Evolutionary conservation across 2,329 filamentous ascomycete species (phyloP), one percentile per base, ranked within the genome.

Genomic region (Pseudocercospora ulei): DNA sequence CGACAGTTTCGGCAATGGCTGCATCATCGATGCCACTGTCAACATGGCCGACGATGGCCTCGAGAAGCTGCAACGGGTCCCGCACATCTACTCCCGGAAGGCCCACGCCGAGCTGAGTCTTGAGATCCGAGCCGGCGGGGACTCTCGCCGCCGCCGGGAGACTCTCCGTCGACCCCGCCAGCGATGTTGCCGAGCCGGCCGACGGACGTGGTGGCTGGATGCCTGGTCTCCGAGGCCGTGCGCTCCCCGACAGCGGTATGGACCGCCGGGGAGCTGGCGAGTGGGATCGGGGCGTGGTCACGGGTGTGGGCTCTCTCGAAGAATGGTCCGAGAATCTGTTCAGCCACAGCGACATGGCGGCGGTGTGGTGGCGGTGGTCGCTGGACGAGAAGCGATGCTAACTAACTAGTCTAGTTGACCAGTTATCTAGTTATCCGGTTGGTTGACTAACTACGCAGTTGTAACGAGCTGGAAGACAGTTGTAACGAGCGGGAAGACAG

Each of bases 121-220:
- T 80, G 49, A 84, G 64, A 19, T 69, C 69, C 5, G 77, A 78
- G 36, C 80, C 81, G 69, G 85, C 82, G 38, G 73, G 66, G 42
- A 73, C 69, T 44, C 76, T 73, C 18, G 74, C 69, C 3, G 72
- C 70, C n/a, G 73, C 68, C 13, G 84, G 71, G 14, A 94, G 69
- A 25, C 84, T 93, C 0, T 76, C 70, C 3, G 75, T 79, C 2
- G 88, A 94, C 38, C 84, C 80, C 61, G 75, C 83, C 4, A 82
- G 67, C 17, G 70, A 74, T 7, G 75, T 68, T n/a, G 88, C 68
- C 1, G 85, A 90, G 4, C 88, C 66, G 1, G 82, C 82, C 0
- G 88, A 94, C 4, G 76, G n/a, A n/a, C n/a, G 78, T 46, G 82
- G 73, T 13, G 83, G 77, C 31, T 71, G 76, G 25, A 80, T 63